Conservation (phyloP, 2,329 filamentous ascomycete species). For the Domatiomyces globalis region DNA sequence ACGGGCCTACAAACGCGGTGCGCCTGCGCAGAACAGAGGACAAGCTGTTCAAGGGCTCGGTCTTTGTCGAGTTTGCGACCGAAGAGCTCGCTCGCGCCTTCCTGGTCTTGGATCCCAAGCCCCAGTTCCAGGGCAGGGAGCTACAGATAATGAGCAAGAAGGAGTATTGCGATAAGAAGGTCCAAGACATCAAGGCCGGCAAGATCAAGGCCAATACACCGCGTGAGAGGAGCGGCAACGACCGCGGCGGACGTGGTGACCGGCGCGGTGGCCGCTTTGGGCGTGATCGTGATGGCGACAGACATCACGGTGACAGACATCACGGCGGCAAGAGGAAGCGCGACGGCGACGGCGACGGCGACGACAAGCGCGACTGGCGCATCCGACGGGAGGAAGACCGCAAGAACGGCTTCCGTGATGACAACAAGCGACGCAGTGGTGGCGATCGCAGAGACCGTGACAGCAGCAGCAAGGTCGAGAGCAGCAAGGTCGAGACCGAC, state of each 20-base stretch:
- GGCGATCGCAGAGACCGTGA: constrained; percentile 20
- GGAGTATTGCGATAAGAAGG: constrained; percentile 70
- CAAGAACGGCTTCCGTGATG: constrained; percentile 27
- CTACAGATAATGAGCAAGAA: constrained; percentile 77
- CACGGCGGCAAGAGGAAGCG: constrained; percentile 10
- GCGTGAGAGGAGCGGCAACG: constrained; percentile 32
- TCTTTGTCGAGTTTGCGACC: constrained; percentile 81
- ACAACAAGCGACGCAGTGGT: constrained; percentile 17
- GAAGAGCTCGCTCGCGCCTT: constrained; percentile 71
- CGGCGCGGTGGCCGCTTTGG: constrained; percentile 9
- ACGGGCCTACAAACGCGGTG: constrained; percentile 64
- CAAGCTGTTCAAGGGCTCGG: constrained; percentile 82
- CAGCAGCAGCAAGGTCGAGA: constrained; percentile 22
- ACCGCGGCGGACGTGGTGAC: constrained; percentile 20
- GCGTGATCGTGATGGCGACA: constrained; percentile 19
- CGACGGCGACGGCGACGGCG: background rate
- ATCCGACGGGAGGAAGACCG: constrained; percentile 32
- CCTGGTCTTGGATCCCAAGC: constrained; percentile 62
- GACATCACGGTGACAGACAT: background rate
- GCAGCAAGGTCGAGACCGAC: constrained; percentile 25
- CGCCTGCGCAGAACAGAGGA: constrained; percentile 66
- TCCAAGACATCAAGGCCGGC: constrained; percentile 55
- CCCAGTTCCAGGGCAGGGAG: constrained; percentile 68
- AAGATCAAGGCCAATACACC: constrained; percentile 45
- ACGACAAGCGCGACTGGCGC: constrained; percentile 29